Conservation (phyloP, 2,329 filamentous ascomycete species). For the Fusarium luffae region DNA sequence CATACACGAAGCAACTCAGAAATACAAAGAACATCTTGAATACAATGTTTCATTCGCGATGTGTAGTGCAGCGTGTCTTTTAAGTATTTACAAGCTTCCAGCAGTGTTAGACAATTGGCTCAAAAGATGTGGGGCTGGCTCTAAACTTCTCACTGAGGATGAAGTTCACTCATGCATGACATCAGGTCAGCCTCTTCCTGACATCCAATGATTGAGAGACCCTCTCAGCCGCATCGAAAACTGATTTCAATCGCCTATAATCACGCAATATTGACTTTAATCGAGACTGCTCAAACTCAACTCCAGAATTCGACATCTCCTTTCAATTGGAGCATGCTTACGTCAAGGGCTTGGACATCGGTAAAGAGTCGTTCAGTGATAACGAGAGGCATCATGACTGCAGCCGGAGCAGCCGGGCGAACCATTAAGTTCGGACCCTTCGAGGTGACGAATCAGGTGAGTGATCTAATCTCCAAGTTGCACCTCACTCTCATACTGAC, state of each 20-base stretch:
- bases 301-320: background rate
- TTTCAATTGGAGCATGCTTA: conserved; percentile 38
- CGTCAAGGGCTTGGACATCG: conserved; percentile 26
- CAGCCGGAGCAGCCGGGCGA: conserved; percentile 40
- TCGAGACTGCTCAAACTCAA: too few species aligned
- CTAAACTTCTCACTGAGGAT: conserved; percentile 13
- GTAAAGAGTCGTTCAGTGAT: conserved; percentile 10
- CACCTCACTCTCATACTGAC: conserved; percentile 12
- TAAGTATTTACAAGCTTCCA: background rate
- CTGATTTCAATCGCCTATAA: background rate
- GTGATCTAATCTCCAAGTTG: conserved; percentile 15
- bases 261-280: background rate
- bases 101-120: conserved; percentile 37
- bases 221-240: background rate
- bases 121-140: conserved; percentile 28
- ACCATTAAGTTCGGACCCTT: conserved; percentile 78
- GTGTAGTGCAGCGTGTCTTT: background rate
- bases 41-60: background rate
- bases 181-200: conserved; percentile 34
- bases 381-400: conserved; percentile 47
- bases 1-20: conserved; percentile 18
- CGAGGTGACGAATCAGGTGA: conserved; percentile 78
- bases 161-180: conserved; percentile 39
- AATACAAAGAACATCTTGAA: background rate
- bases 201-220: background rate